A percentile compares a stretch with the other conserved stretches of the same genome.
Conservation (phyloP, 2,329 filamentous ascomycete genomes). For the Gnomoniopsis sp. region DNA sequence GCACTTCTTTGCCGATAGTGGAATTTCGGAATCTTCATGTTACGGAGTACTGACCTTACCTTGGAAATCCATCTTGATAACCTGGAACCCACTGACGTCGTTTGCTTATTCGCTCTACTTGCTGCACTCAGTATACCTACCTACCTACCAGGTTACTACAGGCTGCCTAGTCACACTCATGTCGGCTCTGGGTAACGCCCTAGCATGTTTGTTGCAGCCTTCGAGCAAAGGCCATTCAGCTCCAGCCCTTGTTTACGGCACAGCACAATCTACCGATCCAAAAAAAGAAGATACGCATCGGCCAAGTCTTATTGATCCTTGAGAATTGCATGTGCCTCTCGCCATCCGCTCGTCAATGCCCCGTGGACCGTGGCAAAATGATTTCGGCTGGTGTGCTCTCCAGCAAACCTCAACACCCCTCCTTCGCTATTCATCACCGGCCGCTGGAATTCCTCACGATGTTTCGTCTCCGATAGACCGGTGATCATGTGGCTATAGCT, state of each 20-base stretch:
- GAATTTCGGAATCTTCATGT: not conserved
- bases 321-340: constrained; percentile 8
- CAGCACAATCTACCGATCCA: not conserved
- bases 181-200: too few relatives aligned
- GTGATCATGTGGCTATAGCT: constrained; percentile 12
- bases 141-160: too few relatives aligned
- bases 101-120: too few relatives aligned
- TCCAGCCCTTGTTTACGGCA: not conserved
- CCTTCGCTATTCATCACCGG: not conserved
- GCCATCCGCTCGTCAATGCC: constrained; percentile 7
- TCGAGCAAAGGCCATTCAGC: not conserved
- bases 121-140: too few relatives aligned
- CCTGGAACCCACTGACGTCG: too few relatives aligned
- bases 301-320: not conserved
- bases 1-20: too few relatives aligned
- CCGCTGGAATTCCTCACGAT: constrained; percentile 6
- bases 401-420: constrained; percentile 5
- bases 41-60: not conserved
- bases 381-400: constrained; percentile 9
- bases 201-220: not conserved
- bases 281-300: not conserved
- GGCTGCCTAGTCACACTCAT: too few relatives aligned
- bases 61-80: not conserved
- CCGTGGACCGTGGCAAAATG: constrained; percentile 13
- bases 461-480: not conserved